Conservation (phyloP, 345 rosid species). For the Hibiscus trionum region DNA sequence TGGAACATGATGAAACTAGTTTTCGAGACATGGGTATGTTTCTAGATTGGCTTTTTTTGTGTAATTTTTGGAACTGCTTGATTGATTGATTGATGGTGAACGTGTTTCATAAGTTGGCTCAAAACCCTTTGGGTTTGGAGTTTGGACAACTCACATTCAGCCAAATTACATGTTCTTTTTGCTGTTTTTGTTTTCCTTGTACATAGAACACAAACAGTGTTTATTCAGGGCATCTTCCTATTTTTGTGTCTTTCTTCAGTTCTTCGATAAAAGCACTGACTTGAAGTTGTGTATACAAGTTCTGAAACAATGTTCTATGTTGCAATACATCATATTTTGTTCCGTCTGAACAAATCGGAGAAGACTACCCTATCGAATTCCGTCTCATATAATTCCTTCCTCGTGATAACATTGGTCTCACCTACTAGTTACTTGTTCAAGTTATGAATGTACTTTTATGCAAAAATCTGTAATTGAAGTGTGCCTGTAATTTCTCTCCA, state of each 20-base stretch:
- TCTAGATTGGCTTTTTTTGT: conserved; percentile 1
- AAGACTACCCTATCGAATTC: no score
- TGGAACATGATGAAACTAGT: conserved; percentile 11
- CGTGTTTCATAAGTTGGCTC: not conserved
- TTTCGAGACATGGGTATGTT: conserved; percentile 26
- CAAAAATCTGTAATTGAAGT: not conserved
- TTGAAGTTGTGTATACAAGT: no score
- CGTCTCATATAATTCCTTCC: no score
- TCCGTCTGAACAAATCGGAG: no score
- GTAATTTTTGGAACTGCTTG: conserved; percentile 1
- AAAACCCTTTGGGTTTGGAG: not conserved
- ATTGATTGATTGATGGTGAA: not conserved
- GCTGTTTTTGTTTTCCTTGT: not conserved
- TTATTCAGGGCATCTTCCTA: not conserved
- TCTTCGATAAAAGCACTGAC: no score
- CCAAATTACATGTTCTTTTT: not conserved
- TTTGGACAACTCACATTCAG: not conserved
- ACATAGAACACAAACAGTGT: not conserved
- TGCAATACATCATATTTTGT: no score
- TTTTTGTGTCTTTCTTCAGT: not conserved
- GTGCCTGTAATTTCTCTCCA: conserved; percentile 15
- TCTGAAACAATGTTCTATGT: no score
- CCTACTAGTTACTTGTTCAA: no score
- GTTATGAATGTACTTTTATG: no score
- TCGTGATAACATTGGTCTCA: no score